These are phyloP conservation scores for Cercophora newfieldiana DNA, from an alignment of 495 filamentous ascomycete species.

Conservation along the genomic window DNA sequence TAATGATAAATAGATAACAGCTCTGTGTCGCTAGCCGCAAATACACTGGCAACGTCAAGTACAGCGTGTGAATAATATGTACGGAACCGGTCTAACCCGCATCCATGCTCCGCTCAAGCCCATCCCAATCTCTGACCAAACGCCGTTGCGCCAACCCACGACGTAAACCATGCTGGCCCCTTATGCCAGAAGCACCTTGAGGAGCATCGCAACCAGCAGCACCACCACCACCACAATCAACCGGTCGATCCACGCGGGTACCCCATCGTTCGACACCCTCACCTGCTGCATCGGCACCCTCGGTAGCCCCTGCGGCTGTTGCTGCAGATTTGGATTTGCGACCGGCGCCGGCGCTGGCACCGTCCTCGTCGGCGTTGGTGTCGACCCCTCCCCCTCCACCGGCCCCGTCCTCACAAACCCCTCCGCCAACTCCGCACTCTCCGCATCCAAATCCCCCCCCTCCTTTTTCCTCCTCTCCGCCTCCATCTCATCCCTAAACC, in stretches of 20 bases:
- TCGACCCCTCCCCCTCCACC: constrained; percentile 28
- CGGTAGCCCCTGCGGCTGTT: background rate
- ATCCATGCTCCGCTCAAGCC: background rate
- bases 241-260: constrained; percentile 62
- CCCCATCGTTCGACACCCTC: constrained; percentile 25
- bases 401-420: constrained; percentile 50
- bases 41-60: background rate
- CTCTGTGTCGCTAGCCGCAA: background rate
- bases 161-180: background rate
- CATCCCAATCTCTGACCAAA: background rate
- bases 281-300: constrained; percentile 18
- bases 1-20: background rate
- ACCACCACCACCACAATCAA: constrained; percentile 55
- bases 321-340: constrained; percentile 4
- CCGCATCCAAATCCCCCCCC: constrained; percentile 30
- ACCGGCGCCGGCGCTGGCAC: constrained; percentile 37
- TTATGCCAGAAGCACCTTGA: constrained; percentile 45
- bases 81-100: background rate
- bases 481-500: constrained; percentile 55
- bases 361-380: constrained; percentile 39
- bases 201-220: constrained; percentile 51
- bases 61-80: background rate
- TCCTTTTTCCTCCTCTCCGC: background rate
- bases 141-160: background rate
- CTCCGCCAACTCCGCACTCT: constrained; percentile 47